Evolutionary conservation across 495 filamentous ascomycete species (phyloP).

Genomic region (Trichocladium antarcticum): DNA sequence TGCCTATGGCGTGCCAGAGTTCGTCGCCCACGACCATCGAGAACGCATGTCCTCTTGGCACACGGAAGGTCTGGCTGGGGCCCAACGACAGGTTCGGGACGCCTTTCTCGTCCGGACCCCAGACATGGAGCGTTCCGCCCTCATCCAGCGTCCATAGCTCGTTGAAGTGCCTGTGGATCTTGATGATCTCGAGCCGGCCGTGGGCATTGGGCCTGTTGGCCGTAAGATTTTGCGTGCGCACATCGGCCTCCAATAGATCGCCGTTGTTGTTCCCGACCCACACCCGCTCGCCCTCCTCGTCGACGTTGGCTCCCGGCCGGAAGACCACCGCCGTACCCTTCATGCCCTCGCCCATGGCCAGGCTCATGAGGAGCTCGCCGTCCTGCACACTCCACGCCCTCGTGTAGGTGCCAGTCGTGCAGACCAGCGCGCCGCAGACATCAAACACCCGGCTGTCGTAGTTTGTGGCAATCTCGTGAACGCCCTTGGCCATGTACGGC

Average conservation of each 20-base stretch:
- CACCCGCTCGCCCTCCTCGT: constrained; percentile 70
- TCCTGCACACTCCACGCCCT: constrained; percentile 76
- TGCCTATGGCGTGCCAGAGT: constrained; percentile 82
- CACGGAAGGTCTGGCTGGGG: constrained; percentile 51
- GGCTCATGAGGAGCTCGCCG: constrained; percentile 67
- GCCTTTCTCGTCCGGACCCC: constrained; percentile 69
- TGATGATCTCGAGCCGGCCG: constrained; percentile 69
- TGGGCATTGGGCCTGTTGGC: constrained; percentile 59
- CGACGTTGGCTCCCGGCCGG: constrained; percentile 60
- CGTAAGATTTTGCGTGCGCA: constrained; percentile 55
- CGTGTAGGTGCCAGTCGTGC: constrained; percentile 73
- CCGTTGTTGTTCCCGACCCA: constrained; percentile 86
- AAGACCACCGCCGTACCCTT: constrained; percentile 74
- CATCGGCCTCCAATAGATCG: constrained; percentile 80
- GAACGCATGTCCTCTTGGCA: constrained; percentile 74
- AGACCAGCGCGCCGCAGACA: constrained; percentile 77
- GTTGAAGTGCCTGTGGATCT: constrained; percentile 73
- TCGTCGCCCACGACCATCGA: constrained; percentile 70
- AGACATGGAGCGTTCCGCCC: constrained; percentile 75
- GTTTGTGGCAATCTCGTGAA: constrained; percentile 67
- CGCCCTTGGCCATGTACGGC: constrained; percentile 58
- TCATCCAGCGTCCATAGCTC: constrained; percentile 95
- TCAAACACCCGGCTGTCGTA: constrained; percentile 76
- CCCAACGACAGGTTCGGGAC: constrained; percentile 59
- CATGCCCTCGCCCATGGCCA: constrained; percentile 66